Evolutionary conservation across 179 eudicot genomes (phyloP), one percentile per base, ranked within the genome.

Genomic region (Beta macrorhiza): DNA sequence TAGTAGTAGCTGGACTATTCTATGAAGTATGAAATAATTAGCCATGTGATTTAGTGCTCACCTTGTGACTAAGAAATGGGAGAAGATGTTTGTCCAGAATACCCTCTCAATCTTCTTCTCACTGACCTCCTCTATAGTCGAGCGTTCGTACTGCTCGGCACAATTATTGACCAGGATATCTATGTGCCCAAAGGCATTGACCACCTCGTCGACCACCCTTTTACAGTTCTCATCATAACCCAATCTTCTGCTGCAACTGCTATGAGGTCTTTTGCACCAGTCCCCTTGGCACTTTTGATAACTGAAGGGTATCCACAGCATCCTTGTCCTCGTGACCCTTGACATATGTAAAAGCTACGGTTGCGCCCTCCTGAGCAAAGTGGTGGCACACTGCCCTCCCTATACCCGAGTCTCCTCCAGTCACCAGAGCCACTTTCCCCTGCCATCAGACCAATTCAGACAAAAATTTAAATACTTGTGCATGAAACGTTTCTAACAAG

Each of bases 341-440:
- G 42, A 95, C 91, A 51, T 89, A 95, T 0, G 97, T 95, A 87
- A 95, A 91, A 67, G 96, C 98, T 85, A 95, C 89, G 1, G 96
- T 92, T 3, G 99, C 99, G 17, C 99, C 99, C 78, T 93, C 98
- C 55, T 76, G 81, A 0, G 92, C 91, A 58, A 93, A 96, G 84
- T 83, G 87, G 67, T 89, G 86, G 79, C 91, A 84, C 52, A 91
- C 96, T 12, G 98, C 97, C 82, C 91, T 83, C 2, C 99, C 98
- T 76, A 96, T 96, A 20, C 99, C 98, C 0, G 97, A 96, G 84
- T 96, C 99, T 5, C 98, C 98, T 0, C 99, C 96, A 7, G 97
- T 90, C 84, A 96, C 97, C 59, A 96, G 70, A 0, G 98, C 98
- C 76, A 91, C 96, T 84, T 90, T 96, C 9, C 98, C 98, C 97